These are phyloP conservation scores for Quercus ilex DNA, from an alignment of 306 rosid genomes.

Conservation along the genomic window DNA sequence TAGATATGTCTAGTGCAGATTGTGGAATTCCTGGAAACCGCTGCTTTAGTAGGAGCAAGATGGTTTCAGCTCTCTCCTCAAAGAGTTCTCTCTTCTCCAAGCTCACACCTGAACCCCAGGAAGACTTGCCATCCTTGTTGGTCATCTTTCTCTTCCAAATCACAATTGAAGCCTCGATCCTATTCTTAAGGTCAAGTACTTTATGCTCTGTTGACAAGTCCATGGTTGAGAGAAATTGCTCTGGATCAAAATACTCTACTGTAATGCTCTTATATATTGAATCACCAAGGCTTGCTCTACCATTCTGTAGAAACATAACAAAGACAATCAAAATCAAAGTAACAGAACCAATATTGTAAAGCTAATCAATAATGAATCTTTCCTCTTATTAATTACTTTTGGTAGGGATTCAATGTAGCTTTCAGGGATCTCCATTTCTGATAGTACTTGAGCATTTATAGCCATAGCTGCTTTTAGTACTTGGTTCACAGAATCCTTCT, in stretches of 20 bases:
- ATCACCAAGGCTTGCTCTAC: constrained; percentile 85
- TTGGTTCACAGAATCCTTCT: constrained; percentile 74
- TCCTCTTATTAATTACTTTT: constrained; percentile 48
- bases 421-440: constrained; percentile 82
- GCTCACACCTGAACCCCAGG: constrained; percentile 88
- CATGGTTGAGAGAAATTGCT: constrained; percentile 55
- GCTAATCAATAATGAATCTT: neutral
- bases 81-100: constrained; percentile 84
- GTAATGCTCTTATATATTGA: constrained; percentile 65
- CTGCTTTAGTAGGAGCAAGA: constrained; percentile 70
- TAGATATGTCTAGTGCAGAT: constrained; percentile 84
- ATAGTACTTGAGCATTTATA: constrained; percentile 77
- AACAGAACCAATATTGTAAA: constrained; percentile 1
- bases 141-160: constrained; percentile 94
- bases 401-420: constrained; percentile 89
- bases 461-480: constrained; percentile 96
- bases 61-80: constrained; percentile 86
- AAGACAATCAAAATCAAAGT: constrained; percentile 7
- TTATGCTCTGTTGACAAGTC: constrained; percentile 82
- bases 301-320: constrained; percentile 50
- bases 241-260: constrained; percentile 67
- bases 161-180: constrained; percentile 85
- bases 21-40: constrained; percentile 89
- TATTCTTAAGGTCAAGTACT: constrained; percentile 75
- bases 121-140: constrained; percentile 69